Base-by-base conservation (phyloP, 495 filamentous ascomycete species). In the Penicillium tannophilum region DNA sequence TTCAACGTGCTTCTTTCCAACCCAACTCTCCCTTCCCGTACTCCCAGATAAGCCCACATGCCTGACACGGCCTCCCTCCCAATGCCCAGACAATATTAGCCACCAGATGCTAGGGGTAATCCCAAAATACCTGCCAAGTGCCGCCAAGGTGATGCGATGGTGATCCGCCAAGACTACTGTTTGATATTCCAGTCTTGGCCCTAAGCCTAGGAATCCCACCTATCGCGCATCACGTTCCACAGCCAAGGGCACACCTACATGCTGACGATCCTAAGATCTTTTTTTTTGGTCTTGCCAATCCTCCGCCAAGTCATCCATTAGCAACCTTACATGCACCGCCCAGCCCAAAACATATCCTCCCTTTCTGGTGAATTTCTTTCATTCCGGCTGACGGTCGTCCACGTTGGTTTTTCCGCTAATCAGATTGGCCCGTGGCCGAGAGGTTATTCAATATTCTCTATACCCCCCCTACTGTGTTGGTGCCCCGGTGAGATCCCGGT, bases 111-210 rank as follows among this genome's bases (percentile, higher is more conserved):
- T 55, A 72, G 63, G 67, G 65, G 64, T 62, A 16, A 33, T 46
- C 55, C 57, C 60, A 50, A 47, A 63, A 73, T 70, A 55, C 55
- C 56, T 74, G 73, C 71, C 71, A 74, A 71, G 69, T 55, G n/a
- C 11, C 39, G 64, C 57, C 65, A 64, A 65, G 61, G 49, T 65
- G 65, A 51, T 64, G 67, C 57, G 43, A 71, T 69, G 66, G 56
- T 64, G 54, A 69, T 63, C 62, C 55, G 73, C 73, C 73, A 76
- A 76, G 73, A 55, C 62, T 62, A 66, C 59, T 72, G 63, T 76
- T 63, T 67, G 71, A 76, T 74, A 61, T 60, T 64, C 58, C 63
- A 60, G 60, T 52, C 66, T 66, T 66, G 66, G 63, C 58, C 43
- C 50, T 61, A 55, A 58, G 62, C 58, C 54, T 53, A 52, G 60